Evolutionary conservation across 2,329 filamentous ascomycete genomes (phyloP).

Genomic region (Penicillium janthinellum): DNA sequence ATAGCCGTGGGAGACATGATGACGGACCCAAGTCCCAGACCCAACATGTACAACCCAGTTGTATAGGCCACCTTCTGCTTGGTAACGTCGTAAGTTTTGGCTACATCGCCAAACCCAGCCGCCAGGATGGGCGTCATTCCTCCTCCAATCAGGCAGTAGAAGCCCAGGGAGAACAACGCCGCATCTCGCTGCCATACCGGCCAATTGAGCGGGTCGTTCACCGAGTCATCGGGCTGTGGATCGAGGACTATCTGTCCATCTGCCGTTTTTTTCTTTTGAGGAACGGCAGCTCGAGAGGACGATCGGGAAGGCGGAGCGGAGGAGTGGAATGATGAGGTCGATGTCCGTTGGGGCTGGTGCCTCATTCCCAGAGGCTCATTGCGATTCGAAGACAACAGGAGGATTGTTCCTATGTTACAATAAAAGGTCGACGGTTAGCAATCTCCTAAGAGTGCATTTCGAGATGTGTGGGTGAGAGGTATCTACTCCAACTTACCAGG

Average conservation of each 20-base stretch:
- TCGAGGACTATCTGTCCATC: slow-evolving; percentile 86
- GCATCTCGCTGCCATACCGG: slow-evolving; percentile 75
- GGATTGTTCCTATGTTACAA: slow-evolving; percentile 56
- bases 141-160: slow-evolving; percentile 91
- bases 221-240: slow-evolving; percentile 86
- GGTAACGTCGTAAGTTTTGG: slow-evolving; percentile 64
- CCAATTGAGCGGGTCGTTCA: slow-evolving; percentile 94
- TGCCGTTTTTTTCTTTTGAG: slow-evolving; percentile 69
- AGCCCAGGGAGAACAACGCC: slow-evolving; percentile 78
- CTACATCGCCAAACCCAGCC: slow-evolving; percentile 83
- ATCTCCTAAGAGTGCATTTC: not conserved
- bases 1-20: slow-evolving; percentile 89
- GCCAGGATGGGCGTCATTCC: slow-evolving; percentile 90
- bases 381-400: slow-evolving; percentile 61
- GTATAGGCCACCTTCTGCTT: slow-evolving; percentile 78
- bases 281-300: slow-evolving; percentile 36
- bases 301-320: slow-evolving; percentile 44
- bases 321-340: slow-evolving; percentile 57
- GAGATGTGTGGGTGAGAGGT: not conserved
- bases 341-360: slow-evolving; percentile 63
- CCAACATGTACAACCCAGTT: slow-evolving; percentile 92
- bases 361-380: slow-evolving; percentile 65
- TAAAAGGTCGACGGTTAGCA: slow-evolving; percentile 4
- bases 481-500: slow-evolving; percentile 61
- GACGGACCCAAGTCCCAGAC: slow-evolving; percentile 80